Evolutionary conservation across 805 yeast species (phyloP).

Genomic region (Zygosaccharomyces siamensis): DNA sequence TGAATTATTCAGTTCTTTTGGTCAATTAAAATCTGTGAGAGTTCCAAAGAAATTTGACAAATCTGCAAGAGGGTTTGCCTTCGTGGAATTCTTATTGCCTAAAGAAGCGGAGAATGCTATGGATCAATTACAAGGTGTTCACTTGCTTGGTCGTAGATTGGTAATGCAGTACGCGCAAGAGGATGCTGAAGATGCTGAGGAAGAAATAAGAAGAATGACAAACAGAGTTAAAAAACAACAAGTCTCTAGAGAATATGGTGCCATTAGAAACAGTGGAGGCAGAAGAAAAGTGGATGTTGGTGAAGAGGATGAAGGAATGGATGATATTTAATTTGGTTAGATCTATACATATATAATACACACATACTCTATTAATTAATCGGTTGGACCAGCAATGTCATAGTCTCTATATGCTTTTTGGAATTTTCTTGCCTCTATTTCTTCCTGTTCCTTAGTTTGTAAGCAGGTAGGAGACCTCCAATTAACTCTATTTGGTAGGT

Average conservation of each 20-base stretch:
- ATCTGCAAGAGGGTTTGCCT: slow-evolving; percentile 95
- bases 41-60: slow-evolving; percentile 95
- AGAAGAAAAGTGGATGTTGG: slow-evolving; percentile 64
- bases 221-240: slow-evolving; percentile 77
- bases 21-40: slow-evolving; percentile 88
- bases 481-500: slow-evolving; percentile 54
- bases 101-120: slow-evolving; percentile 93
- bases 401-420: slow-evolving; percentile 48
- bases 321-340: slow-evolving; percentile 15
- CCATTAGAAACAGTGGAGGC: slow-evolving; percentile 63
- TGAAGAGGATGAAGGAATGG: slow-evolving; percentile 33
- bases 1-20: slow-evolving; percentile 89
- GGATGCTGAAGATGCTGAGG: slow-evolving; percentile 80
- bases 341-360: neutral
- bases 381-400: slow-evolving; percentile 41
- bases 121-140: slow-evolving; percentile 92
- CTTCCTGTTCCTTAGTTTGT: slow-evolving; percentile 60
- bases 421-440: slow-evolving; percentile 56
- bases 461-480: slow-evolving; percentile 65
- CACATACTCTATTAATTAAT: neutral
- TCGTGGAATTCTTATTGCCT: slow-evolving; percentile 81
- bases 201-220: slow-evolving; percentile 87
- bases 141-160: slow-evolving; percentile 88
- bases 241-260: slow-evolving; percentile 68
- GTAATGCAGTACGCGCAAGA: slow-evolving; percentile 89